Evolutionary conservation across 78 protist species (phyloP), one percentile per base, ranked within the genome.

Genomic region (Dictyostelium firmibasis): DNA sequence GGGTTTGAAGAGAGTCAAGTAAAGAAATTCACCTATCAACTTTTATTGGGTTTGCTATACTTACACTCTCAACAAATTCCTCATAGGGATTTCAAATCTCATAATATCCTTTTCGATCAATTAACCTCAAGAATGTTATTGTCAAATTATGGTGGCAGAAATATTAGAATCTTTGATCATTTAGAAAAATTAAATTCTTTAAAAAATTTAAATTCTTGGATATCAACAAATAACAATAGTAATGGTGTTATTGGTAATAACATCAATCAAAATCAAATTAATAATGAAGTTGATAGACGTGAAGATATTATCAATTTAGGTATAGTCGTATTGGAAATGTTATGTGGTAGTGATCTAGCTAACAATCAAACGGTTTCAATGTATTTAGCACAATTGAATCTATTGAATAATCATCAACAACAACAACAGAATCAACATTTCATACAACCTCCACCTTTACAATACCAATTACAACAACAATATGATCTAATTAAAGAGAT

Each of bases 1-100:
- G 25, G 81, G 1, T 53, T 88, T 0, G 93, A 77, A 41, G 93
- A 88, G 25, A 1, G 64, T 29, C 3, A 13, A 3, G 75, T 88
- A 8, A 31, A 76, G 23, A 88, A 79, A 53, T 88, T 77, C 16
- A 88, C 93, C 14, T 79, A 88, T 67, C 93, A 88, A 64, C 16
- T 88, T 5, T 27, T 88, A 20, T 72, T 88, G 5, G 75, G 85
- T 14, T 76, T 88, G 10, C 20, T 88, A 53, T 88, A 79, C 44
- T 75, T 88, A 5, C 93, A 88, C 11, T 78, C 86, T 27, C 93
- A 88, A 36, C 93, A 88, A 6, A 88, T 88, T 5, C 93, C 93
- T n/a, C 93, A 88, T 41, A 38, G 93, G 27, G 93, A 88, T 29
- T 36, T 88, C 9, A 81, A 77, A 44, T 38, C 86, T 3, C 44